Evolutionary conservation across 257 asterid species (phyloP).

Genomic region (Hygrophila difformis): DNA sequence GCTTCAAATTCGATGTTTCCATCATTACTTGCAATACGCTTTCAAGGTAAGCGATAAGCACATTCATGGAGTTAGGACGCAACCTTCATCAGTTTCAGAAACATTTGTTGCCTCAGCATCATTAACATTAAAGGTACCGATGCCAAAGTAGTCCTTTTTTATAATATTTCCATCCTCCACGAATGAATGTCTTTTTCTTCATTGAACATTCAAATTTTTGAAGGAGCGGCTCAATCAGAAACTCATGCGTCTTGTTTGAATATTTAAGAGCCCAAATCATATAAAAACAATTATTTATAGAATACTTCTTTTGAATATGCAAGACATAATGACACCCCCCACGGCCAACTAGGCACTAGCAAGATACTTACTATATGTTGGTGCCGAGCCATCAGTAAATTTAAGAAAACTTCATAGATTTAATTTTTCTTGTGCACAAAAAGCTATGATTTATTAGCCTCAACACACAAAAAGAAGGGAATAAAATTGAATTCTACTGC

Average conservation of each 20-base stretch:
- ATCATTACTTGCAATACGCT: slow-evolving; percentile 71
- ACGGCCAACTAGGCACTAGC: not conserved
- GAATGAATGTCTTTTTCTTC: slow-evolving; percentile 40
- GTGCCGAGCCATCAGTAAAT: too few species aligned
- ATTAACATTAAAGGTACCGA: slow-evolving; percentile 43
- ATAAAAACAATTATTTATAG: slow-evolving; percentile 11
- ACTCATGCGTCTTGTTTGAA: slow-evolving; percentile 79
- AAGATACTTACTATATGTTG: too few species aligned
- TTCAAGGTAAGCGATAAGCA: slow-evolving; percentile 89
- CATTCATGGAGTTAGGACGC: slow-evolving; percentile 74
- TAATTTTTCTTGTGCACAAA: too few species aligned
- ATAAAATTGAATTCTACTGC: too few species aligned
- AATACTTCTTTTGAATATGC: too few species aligned
- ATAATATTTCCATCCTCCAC: slow-evolving; percentile 37
- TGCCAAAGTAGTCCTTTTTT: slow-evolving; percentile 43
- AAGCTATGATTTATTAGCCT: too few species aligned
- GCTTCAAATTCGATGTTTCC: slow-evolving; percentile 7
- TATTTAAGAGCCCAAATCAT: slow-evolving; percentile 66
- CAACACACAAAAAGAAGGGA: too few species aligned
- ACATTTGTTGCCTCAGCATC: slow-evolving; percentile 39
- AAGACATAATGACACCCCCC: too few species aligned
- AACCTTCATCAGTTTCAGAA: slow-evolving; percentile 49
- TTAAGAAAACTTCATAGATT: too few species aligned
- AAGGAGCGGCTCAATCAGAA: slow-evolving; percentile 61
- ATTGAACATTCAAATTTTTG: slow-evolving; percentile 58